Evolutionary conservation across 1,139 yeast genomes (phyloP), one percentile per base, ranked within the genome.

Genomic region (Geotrichum reessii): DNA sequence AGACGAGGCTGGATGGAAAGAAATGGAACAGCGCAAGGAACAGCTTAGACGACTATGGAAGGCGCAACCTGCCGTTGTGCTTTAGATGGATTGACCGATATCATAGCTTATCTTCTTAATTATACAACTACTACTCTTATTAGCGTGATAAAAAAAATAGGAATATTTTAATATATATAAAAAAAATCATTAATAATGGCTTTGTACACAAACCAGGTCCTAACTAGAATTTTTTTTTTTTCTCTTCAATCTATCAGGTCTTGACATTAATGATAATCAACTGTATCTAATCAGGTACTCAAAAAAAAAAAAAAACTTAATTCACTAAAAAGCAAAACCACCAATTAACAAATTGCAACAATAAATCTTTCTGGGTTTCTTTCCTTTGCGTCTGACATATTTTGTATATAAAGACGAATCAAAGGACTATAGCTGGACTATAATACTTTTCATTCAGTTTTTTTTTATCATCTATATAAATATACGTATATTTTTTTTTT

Each of bases 1-100:
- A 12, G 62, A 59, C 37, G 61, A 59, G 22, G 58, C 54, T 22
- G 62, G 58, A 11, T 59, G 62, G 62, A 55, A 59, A 47, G 62
- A 59, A 24, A 57, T 57, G 59, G 55, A 55, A 47, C 44, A 48
- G 22, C 54, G 54, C n/a, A 50, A 56, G n/a, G 50, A 54, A 40
- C 51, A 50, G 48, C 51, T 59, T 11, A 53, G 58, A 48, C 59
- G 51, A 19, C 28, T 59, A 58, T 59, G 61, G 61, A 57, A 53
- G 21, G 14, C 61, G 9, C 57, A 56, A 22, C 55, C 58, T 17
- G 51, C 52, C 22, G 33, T 53, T 25, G 51, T 48, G 8, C 25
- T 24, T n/a, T 53, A 53, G 27, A n/a, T 46, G 17, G 28, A 21
- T 27, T 2, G 48, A 46, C n/a, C n/a, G 1, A 11, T 7, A 4